Evolutionary conservation across 306 rosid genomes (phyloP).

Genomic region (Cucurbita pepo): DNA sequence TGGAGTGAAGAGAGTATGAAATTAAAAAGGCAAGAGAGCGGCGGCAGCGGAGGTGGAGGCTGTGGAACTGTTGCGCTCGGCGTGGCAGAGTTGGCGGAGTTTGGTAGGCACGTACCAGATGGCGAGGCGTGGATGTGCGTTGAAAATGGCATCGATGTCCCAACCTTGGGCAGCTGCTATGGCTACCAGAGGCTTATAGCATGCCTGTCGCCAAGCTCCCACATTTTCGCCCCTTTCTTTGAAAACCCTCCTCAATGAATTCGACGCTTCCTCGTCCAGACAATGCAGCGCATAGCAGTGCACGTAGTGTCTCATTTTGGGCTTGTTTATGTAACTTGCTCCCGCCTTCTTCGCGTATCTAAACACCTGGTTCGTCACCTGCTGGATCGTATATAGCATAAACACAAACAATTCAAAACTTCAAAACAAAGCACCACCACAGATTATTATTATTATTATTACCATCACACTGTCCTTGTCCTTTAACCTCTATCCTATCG

Average conservation of each 20-base stretch:
- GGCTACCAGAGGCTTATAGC: conserved; percentile 68
- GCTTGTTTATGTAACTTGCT: conserved; percentile 92
- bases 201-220: conserved; percentile 80
- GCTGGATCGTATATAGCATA: not conserved
- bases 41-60: conserved; percentile 42
- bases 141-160: conserved; percentile 91
- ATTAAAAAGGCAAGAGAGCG: conserved; percentile 23
- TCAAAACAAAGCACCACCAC: not conserved
- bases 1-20: not conserved
- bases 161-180: conserved; percentile 71
- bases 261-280: conserved; percentile 61
- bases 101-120: conserved; percentile 92
- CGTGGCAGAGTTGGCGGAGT: conserved; percentile 86
- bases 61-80: conserved; percentile 45
- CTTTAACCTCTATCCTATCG: not conserved
- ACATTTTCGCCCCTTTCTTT: conserved; percentile 83
- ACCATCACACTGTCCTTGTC: not conserved
- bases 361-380: conserved; percentile 88
- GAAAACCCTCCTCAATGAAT: conserved; percentile 43
- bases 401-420: not conserved
- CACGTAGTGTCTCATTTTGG: conserved; percentile 94
- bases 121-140: conserved; percentile 63
- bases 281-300: conserved; percentile 90
- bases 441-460: not conserved
- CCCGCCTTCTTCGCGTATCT: conserved; percentile 82